A percentile compares a stretch with the other conserved stretches of the same genome.
phyloP scores from a whole-genome alignment of 306 rosid genomes.

The Trichosanthes truncata region DNA sequence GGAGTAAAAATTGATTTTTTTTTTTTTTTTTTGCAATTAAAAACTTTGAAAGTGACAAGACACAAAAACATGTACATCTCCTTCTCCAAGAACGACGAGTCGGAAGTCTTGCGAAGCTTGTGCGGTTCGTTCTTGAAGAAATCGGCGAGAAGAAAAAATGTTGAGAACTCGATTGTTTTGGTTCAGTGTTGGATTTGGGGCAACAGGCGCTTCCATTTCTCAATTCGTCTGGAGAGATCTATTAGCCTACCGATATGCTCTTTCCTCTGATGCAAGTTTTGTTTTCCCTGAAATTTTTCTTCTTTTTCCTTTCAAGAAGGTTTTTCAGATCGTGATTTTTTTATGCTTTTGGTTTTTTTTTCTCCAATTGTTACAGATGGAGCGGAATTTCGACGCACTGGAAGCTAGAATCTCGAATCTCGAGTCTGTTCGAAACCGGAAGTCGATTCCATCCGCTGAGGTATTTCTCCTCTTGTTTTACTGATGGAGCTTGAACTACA shows the following conservation, averaged over 20 bases:
- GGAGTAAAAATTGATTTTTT: no score
- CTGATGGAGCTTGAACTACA: background rate
- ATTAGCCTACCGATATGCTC: constrained; percentile 14
- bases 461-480: constrained; percentile 9
- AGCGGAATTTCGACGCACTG: constrained; percentile 21
- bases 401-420: constrained; percentile 26
- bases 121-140: background rate
- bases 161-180: constrained; percentile 29
- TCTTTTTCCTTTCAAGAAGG: background rate
- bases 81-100: background rate
- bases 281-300: background rate
- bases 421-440: constrained; percentile 19
- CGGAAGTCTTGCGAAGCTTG: background rate
- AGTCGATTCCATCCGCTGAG: constrained; percentile 19
- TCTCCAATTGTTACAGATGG: constrained; percentile 14
- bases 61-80: background rate
- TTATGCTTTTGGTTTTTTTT: background rate
- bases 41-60: background rate
- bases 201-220: constrained; percentile 27
- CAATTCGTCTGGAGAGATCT: constrained; percentile 30
- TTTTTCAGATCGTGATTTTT: background rate
- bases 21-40: background rate
- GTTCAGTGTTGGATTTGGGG: constrained; percentile 27
- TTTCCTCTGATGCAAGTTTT: constrained; percentile 23
- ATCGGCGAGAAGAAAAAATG: constrained; percentile 11